Base-by-base conservation (phyloP, 2,329 filamentous ascomycete species). In the Botrytis pseudocinerea region DNA sequence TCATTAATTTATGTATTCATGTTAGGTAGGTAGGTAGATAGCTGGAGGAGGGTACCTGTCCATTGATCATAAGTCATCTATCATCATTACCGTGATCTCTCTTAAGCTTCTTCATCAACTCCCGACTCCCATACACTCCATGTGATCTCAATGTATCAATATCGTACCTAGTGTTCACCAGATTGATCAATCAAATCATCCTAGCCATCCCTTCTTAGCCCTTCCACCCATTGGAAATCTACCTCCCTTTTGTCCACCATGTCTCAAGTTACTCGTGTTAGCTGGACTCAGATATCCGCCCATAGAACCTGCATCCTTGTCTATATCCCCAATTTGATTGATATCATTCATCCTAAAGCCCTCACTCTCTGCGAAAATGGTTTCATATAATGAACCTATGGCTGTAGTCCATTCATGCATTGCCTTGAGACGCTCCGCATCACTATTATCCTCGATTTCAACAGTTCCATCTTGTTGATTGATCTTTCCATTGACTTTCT, bases 401-500 rank as follows among this genome's bases (percentile, higher is more conserved):
- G 93, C 90, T 7, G 84, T 84, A 12, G 89, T 91, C 87, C 96
- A 94, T 76, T 90, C 87, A 76, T 89, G 85, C 80, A 98, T 87
- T 48, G 94, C 92, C 73, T 87, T 85, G 75, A 94, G 86, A 75
- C 94, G 92, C 80, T 93, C 91, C 63, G 88, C 87, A 82, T 97
- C 94, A 63, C 88, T 90, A 71, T 87, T 85, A 73, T 90, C 92
- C 74, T 91, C 90, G 74, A 98, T 93, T 82, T 94, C 90, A 35
- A 99, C 90, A 0, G 91, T 93, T 64, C 95, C 94, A 73, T 89
- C 88, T 82, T 94, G 90, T 83, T 98, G 93, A 83, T 99, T 93
- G 80, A 99, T 95, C 82, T 92, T 92, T 75, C 94, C 96, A 69
- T 90, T 87, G 77, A 99, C 90, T 81, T 94, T 93, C 79, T 93